Evolutionary conservation across 2,329 filamentous ascomycete genomes (phyloP).

Genomic region (Hypoxylon sp.): DNA sequence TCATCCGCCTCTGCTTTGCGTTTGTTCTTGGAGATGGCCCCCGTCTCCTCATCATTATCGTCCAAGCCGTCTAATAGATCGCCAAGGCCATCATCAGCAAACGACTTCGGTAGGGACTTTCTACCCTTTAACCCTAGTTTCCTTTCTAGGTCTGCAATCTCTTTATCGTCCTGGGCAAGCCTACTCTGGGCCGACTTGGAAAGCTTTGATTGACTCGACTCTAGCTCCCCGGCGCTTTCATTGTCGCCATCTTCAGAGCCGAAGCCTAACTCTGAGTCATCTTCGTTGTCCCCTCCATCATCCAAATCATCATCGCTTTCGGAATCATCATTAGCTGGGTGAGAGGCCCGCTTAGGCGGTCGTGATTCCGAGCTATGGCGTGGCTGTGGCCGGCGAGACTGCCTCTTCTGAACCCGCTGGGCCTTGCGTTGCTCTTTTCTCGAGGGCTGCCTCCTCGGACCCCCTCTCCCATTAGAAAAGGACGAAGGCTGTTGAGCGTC

Average conservation of each 20-base stretch:
- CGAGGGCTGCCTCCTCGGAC: conserved; percentile 47
- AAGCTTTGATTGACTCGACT: conserved; percentile 29
- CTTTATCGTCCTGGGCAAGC: conserved; percentile 85
- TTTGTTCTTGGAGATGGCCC: conserved; percentile 72
- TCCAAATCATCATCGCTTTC: conserved; percentile 40
- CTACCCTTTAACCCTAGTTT: conserved; percentile 86
- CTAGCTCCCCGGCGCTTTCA: conserved; percentile 41
- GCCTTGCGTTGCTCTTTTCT: conserved; percentile 55
- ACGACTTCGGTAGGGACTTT: conserved; percentile 79
- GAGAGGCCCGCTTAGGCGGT: conserved; percentile 21
- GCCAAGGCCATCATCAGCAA: conserved; percentile 86
- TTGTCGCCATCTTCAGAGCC: conserved; percentile 54
- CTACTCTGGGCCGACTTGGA: conserved; percentile 68
- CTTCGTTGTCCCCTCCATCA: conserved; percentile 49
- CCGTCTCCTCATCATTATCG: conserved; percentile 64
- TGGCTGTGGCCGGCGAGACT: conserved; percentile 50
- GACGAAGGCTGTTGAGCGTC: conserved; percentile 51
- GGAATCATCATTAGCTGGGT: conserved; percentile 15
- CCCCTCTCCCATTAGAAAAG: conserved; percentile 32
- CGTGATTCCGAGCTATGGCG: conserved; percentile 33
- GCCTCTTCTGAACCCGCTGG: conserved; percentile 52
- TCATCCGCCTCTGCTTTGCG: conserved; percentile 70
- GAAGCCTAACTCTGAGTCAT: conserved; percentile 41
- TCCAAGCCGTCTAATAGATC: conserved; percentile 80
- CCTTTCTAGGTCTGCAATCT: conserved; percentile 89